Conservation (phyloP, 2,329 filamentous ascomycete species). For the Arthrobotrys iridis region DNA sequence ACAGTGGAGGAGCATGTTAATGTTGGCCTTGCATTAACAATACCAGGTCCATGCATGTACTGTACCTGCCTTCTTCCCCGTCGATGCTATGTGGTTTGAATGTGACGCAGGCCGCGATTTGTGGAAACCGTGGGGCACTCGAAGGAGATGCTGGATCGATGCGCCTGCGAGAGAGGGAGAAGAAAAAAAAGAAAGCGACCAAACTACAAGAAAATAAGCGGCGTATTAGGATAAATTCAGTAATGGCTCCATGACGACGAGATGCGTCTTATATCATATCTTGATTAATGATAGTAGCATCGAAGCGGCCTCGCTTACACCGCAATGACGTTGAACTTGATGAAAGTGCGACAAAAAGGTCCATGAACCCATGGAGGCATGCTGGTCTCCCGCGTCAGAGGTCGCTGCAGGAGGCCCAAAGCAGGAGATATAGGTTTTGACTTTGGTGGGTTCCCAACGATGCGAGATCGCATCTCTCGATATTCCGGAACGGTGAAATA, state of each 20-base stretch:
- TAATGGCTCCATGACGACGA: conserved; percentile 8
- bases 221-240: conserved; percentile 25
- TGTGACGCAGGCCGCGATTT: conserved; percentile 29
- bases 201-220: conserved; percentile 18
- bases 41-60: conserved; percentile 49
- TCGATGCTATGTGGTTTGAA: conserved; percentile 13
- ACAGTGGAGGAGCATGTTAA: conserved; percentile 34
- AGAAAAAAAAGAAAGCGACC: neutral
- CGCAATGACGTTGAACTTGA: conserved; percentile 34
- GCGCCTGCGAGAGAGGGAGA: no score
- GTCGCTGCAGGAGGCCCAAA: conserved; percentile 2
- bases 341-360: neutral
- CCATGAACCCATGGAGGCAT: conserved; percentile 33
- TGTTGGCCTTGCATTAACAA: conserved; percentile 54
- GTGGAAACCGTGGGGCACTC: conserved; percentile 1
- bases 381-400: conserved; percentile 25
- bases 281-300: conserved; percentile 7
- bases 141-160: conserved; percentile 24
- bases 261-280: conserved; percentile 9
- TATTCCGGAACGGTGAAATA: neutral
- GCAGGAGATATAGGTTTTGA: neutral
- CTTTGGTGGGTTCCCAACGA: conserved; percentile 25
- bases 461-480: conserved; percentile 1
- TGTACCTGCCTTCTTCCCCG: conserved; percentile 46
- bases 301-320: conserved; percentile 23